These are phyloP conservation scores for Gynochthodes officinalis DNA, from an alignment of 257 asterid species.

Conservation along the genomic window DNA sequence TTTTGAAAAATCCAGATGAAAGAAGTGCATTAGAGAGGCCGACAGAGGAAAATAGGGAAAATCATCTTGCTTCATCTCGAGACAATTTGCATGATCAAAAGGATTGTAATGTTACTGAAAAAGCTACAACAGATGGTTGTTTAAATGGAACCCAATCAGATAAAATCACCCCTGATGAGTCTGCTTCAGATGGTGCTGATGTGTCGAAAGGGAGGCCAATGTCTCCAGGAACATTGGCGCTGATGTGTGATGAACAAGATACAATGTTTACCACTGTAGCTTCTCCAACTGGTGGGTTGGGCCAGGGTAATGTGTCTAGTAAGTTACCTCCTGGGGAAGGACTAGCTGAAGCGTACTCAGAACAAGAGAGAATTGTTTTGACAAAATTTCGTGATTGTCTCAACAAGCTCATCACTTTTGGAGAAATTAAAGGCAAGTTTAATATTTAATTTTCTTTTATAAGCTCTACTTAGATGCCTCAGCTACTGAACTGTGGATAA, in stretches of 20 bases:
- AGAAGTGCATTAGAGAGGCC: slow-evolving; percentile 43
- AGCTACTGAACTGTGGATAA: too few relatives aligned
- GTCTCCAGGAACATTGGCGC: slow-evolving; percentile 96
- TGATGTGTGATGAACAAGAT: slow-evolving; percentile 94
- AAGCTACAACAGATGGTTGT: slow-evolving; percentile 31
- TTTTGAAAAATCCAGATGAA: slow-evolving; percentile 41
- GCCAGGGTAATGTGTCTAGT: slow-evolving; percentile 39
- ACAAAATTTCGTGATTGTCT: slow-evolving; percentile 92
- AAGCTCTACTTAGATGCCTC: background rate
- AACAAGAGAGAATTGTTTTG: slow-evolving; percentile 88
- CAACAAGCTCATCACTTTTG: slow-evolving; percentile 80
- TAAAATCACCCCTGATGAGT: slow-evolving; percentile 40
- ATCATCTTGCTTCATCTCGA: slow-evolving; percentile 40
- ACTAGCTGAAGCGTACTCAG: slow-evolving; percentile 54
- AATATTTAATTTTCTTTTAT: slow-evolving; percentile 18
- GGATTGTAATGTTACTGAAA: slow-evolving; percentile 33
- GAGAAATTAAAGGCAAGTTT: slow-evolving; percentile 77
- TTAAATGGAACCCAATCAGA: slow-evolving; percentile 40
- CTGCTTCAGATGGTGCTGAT: slow-evolving; percentile 62
- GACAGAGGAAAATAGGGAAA: slow-evolving; percentile 47
- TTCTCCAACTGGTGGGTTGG: slow-evolving; percentile 48
- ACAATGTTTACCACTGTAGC: slow-evolving; percentile 54
- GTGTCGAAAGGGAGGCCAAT: slow-evolving; percentile 64
- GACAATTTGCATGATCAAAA: slow-evolving; percentile 44
- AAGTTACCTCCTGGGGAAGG: slow-evolving; percentile 54